Evolutionary conservation across 148 eudicot genomes (phyloP).

Genomic region (Chenopodium album): DNA sequence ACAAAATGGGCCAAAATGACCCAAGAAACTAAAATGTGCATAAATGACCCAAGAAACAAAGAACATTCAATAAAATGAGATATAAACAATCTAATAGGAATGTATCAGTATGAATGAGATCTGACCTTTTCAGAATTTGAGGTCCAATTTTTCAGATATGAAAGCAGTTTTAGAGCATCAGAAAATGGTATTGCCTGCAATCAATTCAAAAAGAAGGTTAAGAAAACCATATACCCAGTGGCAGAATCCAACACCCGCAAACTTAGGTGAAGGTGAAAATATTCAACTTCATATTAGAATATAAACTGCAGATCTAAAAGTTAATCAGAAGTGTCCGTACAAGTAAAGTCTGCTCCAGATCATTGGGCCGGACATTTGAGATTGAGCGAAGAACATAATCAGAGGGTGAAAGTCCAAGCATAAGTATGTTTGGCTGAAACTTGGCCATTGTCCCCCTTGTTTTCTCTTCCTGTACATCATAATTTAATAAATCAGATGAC

Average conservation of each 20-base stretch:
- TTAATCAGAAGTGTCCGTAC: constrained; percentile 39
- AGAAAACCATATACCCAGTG: constrained; percentile 22
- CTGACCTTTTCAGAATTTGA: constrained; percentile 72
- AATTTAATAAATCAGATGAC: constrained; percentile 1
- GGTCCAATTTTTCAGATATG: constrained; percentile 77
- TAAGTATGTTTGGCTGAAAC: constrained; percentile 71
- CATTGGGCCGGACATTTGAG: constrained; percentile 80
- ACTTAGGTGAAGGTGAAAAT: neutral
- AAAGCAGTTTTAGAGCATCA: constrained; percentile 87
- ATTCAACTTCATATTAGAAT: neutral
- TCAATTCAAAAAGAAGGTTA: constrained; percentile 15
- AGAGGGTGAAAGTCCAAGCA: constrained; percentile 87
- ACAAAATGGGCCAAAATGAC: neutral
- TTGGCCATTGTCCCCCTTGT: constrained; percentile 51
- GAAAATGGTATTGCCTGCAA: constrained; percentile 91
- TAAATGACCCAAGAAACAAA: neutral
- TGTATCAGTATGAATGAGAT: neutral
- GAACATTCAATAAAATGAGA: neutral
- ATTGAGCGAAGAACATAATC: constrained; percentile 80
- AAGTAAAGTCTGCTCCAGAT: constrained; percentile 92
- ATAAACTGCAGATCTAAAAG: neutral
- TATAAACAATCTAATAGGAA: neutral
- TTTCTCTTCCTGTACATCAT: constrained; percentile 63
- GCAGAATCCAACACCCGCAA: constrained; percentile 8
- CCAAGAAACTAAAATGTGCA: neutral